Base-by-base conservation (phyloP, 2,329 filamentous ascomycete genomes). In the Ophiostoma angusticollis region DNA sequence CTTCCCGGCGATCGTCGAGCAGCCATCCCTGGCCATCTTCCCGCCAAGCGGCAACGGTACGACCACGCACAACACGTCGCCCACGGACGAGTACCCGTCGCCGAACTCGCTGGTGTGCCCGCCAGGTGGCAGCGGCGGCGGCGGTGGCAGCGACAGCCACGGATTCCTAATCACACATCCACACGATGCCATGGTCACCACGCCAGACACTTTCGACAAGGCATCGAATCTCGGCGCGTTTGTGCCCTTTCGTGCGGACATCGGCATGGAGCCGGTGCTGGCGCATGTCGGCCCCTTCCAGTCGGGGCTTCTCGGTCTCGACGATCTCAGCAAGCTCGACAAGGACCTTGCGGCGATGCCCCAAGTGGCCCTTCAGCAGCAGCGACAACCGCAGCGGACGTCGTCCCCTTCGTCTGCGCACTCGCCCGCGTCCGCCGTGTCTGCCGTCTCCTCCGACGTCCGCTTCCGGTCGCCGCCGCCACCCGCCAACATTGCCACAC, bases 401-500 rank as follows among this genome's bases (percentile, higher is more conserved):
- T 48, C 58, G 8, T 59, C 59, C 2, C 56, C 56, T 3, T 43
- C 46, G 11, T 56, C 55, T 6, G 50, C 51, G 18, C 43, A 54
- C 13, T 52, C 49, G 5, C 54, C 58, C 3, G 47, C 50, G 12
- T 45, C 47, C 2, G 43, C 46, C 13, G 47, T 57, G 13, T 35
- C 40, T 14, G 23, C 23, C 23, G 23, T 25, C 23, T 25, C 23
- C 23, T 7, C 51, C 3, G 57, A 60, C 33, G 52, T 61, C 30
- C 56, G 54, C 21, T 58, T 70, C 49, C 66, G 61, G 47, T 70
- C 69, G 1, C 63, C 68, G 0, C 63, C 67, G 9, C 61, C 62
- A 9, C 61, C 64, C 0, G 59, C 68, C 39, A 70, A 74, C 47
- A 68, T 74, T 44, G 71, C 70, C 13, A 64, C 63, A 14, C 63